Evolutionary conservation across 2,329 filamentous ascomycete species (phyloP), one percentile per base, ranked within the genome.

Genomic region (Pestalotiopsis sp.): DNA sequence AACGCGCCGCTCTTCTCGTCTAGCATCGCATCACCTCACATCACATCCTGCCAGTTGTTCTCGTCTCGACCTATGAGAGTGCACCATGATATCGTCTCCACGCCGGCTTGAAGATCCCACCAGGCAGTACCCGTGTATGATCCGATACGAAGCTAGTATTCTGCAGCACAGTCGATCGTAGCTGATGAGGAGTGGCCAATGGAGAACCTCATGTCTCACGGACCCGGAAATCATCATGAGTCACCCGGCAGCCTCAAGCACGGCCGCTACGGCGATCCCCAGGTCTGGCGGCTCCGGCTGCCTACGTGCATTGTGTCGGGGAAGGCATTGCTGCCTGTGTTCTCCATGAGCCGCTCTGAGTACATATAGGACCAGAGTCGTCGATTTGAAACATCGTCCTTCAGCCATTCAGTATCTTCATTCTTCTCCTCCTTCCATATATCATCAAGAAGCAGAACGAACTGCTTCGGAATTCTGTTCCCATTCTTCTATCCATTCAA

Each of bases 331-430:
- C 45, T 52, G 45, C 45, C 45, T 52, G 45, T 52, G 45, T 20
- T 11, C 31, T 36, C 31, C 31, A 9, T 23, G 14, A 23, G 45
- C 45, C n/a, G 7, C 14, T 23, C 20, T n/a, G 45, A 52, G n/a
- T 52, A 52, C 45, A 52, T 23, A 52, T 52, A 52, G 6, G n/a
- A 84, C 17, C 45, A 52, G 45, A 52, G 5, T 9, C 20, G 6
- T 20, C 45, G 23, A 52, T n/a, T 23, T 1, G 17, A 12, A n/a
- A 23, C 7, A 9, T n/a, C 11, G 1, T 9, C 11, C 20, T 52
- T 52, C 45, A 52, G 6, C 5, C 20, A 23, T 6, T 20, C 45
- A 52, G 2, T 3, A 23, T 11, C n/a, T 20, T 52, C 45, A 23
- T n/a, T 3, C 45, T 52, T 9, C 20, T 20, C n/a, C 17, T 11